Base-by-base conservation (phyloP, 495 filamentous ascomycete genomes). In the Cercophora newfieldiana region DNA sequence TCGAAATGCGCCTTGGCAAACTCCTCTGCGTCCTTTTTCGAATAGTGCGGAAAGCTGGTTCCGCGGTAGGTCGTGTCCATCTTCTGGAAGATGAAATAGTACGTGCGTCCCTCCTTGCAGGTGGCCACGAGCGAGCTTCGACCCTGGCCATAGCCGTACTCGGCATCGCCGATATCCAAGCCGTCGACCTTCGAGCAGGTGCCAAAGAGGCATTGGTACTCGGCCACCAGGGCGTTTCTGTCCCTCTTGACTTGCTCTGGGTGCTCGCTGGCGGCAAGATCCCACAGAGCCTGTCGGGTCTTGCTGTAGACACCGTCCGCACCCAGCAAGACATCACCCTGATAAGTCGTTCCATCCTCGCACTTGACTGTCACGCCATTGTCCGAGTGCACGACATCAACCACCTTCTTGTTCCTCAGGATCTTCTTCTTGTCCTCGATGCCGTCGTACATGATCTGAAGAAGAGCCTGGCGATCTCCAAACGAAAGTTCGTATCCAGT, bases 321-420 rank as follows among this genome's bases (percentile, higher is more conserved):
- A 0, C 83, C 85, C 6, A 85, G 67, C 7, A 87, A 70, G 26
- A 85, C 50, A 58, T 80, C 74, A 0, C 83, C 84, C 14, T 53
- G 49, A 58, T 73, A 79, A 0, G 71, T 50, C 10, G 68, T 69
- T 0, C 83, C 82, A 65, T 84, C 79, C 1, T 37, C 59, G 44
- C 70, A 72, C 4, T 55, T 57, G 3, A 51, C 70, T 14, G 59
- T 69, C 3, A 66, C 68, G 6, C 54, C 59, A 31, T 68, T 24
- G n/a, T 19, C 26, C n/a, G 26, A 31, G 29, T 69, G 54, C 30
- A 25, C 29, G 37, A 72, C 64, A 18, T 61, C 62, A 33, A 61
- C 53, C 10, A 72, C 31, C 1, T 59, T 63, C 26, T 69, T 72
- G 51, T 61, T 63, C 12, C 58, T 29, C 7, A 69, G 47, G 21